Base-by-base conservation (phyloP, 1,139 yeast genomes). In the Saccharomyces hybrid region DNA sequence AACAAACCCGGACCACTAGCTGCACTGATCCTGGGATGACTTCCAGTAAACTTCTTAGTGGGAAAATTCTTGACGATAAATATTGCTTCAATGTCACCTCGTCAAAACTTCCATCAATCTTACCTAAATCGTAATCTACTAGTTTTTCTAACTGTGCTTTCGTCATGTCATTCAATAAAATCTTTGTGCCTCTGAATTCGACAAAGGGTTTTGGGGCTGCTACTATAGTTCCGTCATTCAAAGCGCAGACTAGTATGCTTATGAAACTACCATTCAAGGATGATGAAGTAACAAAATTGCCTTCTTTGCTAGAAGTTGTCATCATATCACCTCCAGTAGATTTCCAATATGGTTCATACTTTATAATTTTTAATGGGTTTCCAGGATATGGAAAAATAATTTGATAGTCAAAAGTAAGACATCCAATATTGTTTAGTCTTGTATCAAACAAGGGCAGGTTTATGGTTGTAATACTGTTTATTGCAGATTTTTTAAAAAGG, bases 331-430 rank as follows among this genome's bases (percentile, higher is more conserved):
- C 34, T 6, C 54, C 55, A 6, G 55, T 53, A 14, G 96, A 84
- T 71, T 91, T 93, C 99, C 99, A 93, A 71, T 93, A 93, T 0
- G 98, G 91, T 66, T 91, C 97, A 67, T 88, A 91, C 72, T 90
- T 88, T 4, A 96, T 84, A 47, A 95, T 88, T 69, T 91, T 98
- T 55, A 93, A 75, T 8, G 96, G 85, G 50, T 59, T 64, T 3
- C 97, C 97, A 3, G 86, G 78, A 70, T 86, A 93, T n/a, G 99
- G 98, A 68, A 84, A 83, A 54, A 93, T 88, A 6, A 93, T 81
- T 64, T 89, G 95, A 72, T 84, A 90, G 58, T 82, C 81, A 71
- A 91, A 86, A 41, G 78, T 79, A 47, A 93, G 72, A 57, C 85
- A 88, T 12, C 99, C 99, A 56, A 91, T 85, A 54, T 87, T 84